phyloP scores from a whole-genome alignment of 1,139 yeast species.

The Suhomyces atakaporum region DNA sequence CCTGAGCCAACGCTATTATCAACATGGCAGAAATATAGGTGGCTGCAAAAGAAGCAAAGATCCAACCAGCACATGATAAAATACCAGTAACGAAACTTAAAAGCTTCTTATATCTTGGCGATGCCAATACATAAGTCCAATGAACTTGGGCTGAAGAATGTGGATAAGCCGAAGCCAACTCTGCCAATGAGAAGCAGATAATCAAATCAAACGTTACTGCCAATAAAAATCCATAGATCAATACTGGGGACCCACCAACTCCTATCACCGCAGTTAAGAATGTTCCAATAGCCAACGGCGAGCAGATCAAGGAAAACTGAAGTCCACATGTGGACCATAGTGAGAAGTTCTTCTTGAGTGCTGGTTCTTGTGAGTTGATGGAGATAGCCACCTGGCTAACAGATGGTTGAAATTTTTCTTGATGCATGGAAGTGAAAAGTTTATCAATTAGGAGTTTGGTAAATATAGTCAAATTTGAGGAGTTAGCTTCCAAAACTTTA shows the following conservation, averaged over 20 bases:
- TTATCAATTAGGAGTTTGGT: too few species aligned
- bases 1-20: constrained; percentile 11
- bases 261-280: constrained; percentile 29
- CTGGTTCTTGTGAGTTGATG: neutral
- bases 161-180: constrained; percentile 31
- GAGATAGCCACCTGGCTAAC: neutral
- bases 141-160: constrained; percentile 34
- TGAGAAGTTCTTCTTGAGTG: constrained; percentile 21
- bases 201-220: constrained; percentile 25
- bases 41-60: constrained; percentile 14
- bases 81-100: constrained; percentile 23
- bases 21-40: constrained; percentile 13
- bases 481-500: too few species aligned
- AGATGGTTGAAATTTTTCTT: neutral
- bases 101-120: constrained; percentile 18
- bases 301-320: constrained; percentile 28
- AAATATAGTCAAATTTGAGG: too few species aligned
- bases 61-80: constrained; percentile 18
- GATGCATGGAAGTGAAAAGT: neutral
- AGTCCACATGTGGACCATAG: constrained; percentile 27
- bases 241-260: constrained; percentile 29
- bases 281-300: constrained; percentile 29
- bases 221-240: constrained; percentile 26
- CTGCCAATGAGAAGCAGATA: constrained; percentile 28
- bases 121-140: constrained; percentile 31